A percentile compares a stretch with the other conserved stretches of the same genome.
Evolutionary conservation across 495 filamentous ascomycete genomes (phyloP).

Genomic region (Penicillium fimorum): DNA sequence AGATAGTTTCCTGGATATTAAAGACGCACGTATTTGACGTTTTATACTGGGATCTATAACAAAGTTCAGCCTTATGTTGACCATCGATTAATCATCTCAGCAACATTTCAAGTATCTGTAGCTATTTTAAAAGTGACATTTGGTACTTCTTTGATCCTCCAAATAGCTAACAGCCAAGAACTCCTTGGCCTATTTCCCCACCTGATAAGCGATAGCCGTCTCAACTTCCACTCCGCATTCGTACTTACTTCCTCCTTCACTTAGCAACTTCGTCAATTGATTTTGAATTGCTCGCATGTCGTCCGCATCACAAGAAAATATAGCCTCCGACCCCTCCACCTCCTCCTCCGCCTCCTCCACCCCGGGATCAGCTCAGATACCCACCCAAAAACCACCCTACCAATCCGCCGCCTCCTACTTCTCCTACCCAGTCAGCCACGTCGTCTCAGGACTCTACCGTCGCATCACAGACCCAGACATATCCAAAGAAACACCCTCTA

Average conservation of each 20-base stretch:
- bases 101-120: no score
- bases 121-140: background rate
- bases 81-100: background rate
- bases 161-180: background rate
- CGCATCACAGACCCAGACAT: slow-evolving; percentile 48
- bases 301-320: slow-evolving; percentile 27
- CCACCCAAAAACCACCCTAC: slow-evolving; percentile 29
- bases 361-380: slow-evolving; percentile 34
- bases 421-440: slow-evolving; percentile 55
- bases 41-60: background rate
- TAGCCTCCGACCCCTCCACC: slow-evolving; percentile 23
- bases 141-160: background rate
- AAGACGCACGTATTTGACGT: background rate
- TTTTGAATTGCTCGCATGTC: slow-evolving; percentile 28
- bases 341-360: slow-evolving; percentile 31
- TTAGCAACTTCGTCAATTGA: slow-evolving; percentile 12
- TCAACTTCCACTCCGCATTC: slow-evolving; percentile 8
- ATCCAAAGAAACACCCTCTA: slow-evolving; percentile 25
- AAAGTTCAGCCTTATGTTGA: background rate
- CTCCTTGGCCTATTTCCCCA: slow-evolving; percentile 1
- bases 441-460: slow-evolving; percentile 52
- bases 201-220: slow-evolving; percentile 10
- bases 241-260: background rate
- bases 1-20: background rate
- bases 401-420: slow-evolving; percentile 50